Evolutionary conservation across 768 basidiomycete species (phyloP), one percentile per base, ranked within the genome.

Genomic region (Psilocybe azurescens): DNA sequence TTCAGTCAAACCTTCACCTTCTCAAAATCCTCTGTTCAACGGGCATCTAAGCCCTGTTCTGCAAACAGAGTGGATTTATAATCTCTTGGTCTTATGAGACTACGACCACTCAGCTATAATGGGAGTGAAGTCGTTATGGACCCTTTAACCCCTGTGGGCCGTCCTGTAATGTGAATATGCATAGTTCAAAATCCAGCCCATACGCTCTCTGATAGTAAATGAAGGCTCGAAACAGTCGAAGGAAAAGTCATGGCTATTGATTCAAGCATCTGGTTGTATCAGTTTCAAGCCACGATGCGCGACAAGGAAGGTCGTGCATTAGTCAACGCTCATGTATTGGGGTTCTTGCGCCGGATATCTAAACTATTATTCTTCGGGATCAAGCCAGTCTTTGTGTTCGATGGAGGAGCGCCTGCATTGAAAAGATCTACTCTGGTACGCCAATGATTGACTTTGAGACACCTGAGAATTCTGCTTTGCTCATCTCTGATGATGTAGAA

Each of bases 211-310:
- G 56, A 61, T 53, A 29, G 24, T 38, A 13, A 14, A 3, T 39
- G 28, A 70, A 97, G 95, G 75, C 81, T 99, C 58, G 97, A 99
- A 77, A 95, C 91, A 0, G 86, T 96, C 72, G 95, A 96, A 70
- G 95, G 95, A n/a, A 97, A 95, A 73, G 80, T 87, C 9, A 87
- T 99, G 78, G 97, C 97, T 2, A 99, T 99, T 59, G 97, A 99
- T 76, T 98, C 96, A 3, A 97, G 95, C 67, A 99, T 99, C 65
- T 99, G 97, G 97, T 89, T 99, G 57, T 99, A 99, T 75, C 97
- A 99, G 75, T 99, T 99, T 71, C 97, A 99, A 78, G 96, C 97
- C 20, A 98, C 97, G 8, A 98, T 99, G 96, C 88, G 97, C 24
- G 96, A 97, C 76, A 98, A 95, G 71, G 95, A 98, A 61, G 97